A percentile compares a stretch with the other conserved stretches of the same genome.
phyloP scores from a whole-genome alignment of 1,139 yeast genomes.

The Saccharomyces hybrid region DNA sequence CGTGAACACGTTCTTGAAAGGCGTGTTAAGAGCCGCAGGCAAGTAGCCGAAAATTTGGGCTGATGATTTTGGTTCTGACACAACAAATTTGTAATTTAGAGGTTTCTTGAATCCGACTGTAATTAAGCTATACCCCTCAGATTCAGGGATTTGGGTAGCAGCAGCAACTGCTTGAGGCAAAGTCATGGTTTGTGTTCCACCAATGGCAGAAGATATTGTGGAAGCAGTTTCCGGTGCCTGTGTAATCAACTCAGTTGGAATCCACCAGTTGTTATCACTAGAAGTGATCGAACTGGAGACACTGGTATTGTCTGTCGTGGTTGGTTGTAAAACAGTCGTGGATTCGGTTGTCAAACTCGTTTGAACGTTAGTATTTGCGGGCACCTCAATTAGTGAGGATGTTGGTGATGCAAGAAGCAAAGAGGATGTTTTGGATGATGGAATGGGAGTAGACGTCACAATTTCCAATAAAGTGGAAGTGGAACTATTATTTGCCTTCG shows the following conservation, averaged over 20 bases:
- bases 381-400: not conserved
- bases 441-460: not conserved
- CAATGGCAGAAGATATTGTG: constrained; percentile 26
- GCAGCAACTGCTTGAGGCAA: constrained; percentile 65
- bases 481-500: not conserved
- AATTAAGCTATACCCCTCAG: constrained; percentile 43
- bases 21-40: constrained; percentile 48
- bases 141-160: constrained; percentile 16
- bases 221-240: constrained; percentile 22
- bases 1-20: constrained; percentile 38
- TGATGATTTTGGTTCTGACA: constrained; percentile 54
- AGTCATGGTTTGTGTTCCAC: constrained; percentile 42
- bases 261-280: constrained; percentile 30
- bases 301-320: constrained; percentile 5
- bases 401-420: not conserved
- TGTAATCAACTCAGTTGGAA: constrained; percentile 31
- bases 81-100: constrained; percentile 67
- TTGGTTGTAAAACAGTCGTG: constrained; percentile 5
- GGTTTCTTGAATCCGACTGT: constrained; percentile 65
- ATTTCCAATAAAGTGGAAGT: not conserved
- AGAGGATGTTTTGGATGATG: not conserved
- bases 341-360: not conserved
- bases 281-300: constrained; percentile 12
- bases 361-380: not conserved
- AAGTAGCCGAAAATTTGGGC: constrained; percentile 71